Base-by-base conservation (phyloP, 306 rosid species). In the Herpetospermum pedunculosum region DNA sequence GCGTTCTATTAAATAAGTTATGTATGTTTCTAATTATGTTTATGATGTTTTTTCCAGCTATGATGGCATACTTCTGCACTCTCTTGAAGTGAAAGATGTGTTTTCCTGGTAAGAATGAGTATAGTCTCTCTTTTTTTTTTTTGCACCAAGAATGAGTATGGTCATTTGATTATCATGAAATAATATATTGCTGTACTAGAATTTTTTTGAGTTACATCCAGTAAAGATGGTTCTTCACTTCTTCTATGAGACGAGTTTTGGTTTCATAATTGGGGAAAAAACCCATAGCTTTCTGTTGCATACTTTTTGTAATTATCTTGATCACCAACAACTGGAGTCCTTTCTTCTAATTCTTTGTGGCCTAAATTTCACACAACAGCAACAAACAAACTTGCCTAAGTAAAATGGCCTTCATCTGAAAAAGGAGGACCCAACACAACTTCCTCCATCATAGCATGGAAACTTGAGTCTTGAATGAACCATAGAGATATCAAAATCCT, bases 1-100 rank as follows among this genome's bases (percentile, higher is more conserved):
- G 13, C 7, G 8, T 70, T 70, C 28, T 15, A 28, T 46, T 7
- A 7, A 68, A 25, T 6, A 25, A 41, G 32, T 25, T 41, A 46
- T 18, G 28, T 46, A 13, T 41, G 70, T 29, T 73, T 76, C 70
- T 72, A 75, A 72, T 79, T 69, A 50, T 43, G 62, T 76, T 84
- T 63, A 83, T 76, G 43, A 7, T 71, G 38, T 70, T 55, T 73
- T 73, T 83, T 80, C 83, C 96, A 95, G 99, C 88, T 92, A 84
- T 57, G 88, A 89, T 71, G 97, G 99, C 78, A 84, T 95, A 78
- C 80, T 95, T 64, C 75, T 89, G 82, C 87, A 84, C 86, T 92
- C 97, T 74, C 80, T 91, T 46, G 88, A 86, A 79, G 96, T 85
- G 68, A 88, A 84, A 83, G 84, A 76, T 68, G 82, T 87, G 75